A percentile compares a stretch with the other conserved stretches of the same genome.
Conservation (phyloP, 2,329 filamentous ascomycete genomes). For the Colletotrichum eleusines region DNA sequence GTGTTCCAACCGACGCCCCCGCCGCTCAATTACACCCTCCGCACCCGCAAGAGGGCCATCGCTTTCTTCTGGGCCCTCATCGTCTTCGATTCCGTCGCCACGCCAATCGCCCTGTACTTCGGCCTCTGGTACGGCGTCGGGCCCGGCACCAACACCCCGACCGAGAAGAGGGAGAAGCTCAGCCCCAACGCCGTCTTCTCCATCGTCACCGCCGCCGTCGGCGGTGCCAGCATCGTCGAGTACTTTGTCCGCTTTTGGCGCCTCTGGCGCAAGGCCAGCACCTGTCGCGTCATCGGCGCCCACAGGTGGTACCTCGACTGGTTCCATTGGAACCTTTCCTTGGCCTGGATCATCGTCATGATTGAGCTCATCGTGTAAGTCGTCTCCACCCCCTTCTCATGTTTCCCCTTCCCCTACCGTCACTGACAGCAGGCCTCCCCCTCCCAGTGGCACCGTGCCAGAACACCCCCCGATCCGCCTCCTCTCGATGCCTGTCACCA, state of each 20-base stretch:
- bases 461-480: conserved; percentile 57
- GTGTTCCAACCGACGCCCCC: conserved; percentile 35
- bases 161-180: conserved; percentile 48
- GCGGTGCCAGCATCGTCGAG: conserved; percentile 65
- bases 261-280: conserved; percentile 63
- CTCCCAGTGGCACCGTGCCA: conserved; percentile 41
- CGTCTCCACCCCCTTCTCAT: fast-evolving
- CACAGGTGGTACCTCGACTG: conserved; percentile 59
- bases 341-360: conserved; percentile 68
- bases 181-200: conserved; percentile 57
- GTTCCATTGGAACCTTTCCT: conserved; percentile 68
- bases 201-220: conserved; percentile 65
- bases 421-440: conserved; percentile 15
- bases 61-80: conserved; percentile 70
- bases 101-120: conserved; percentile 72
- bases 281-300: conserved; percentile 59
- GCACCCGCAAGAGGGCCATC: conserved; percentile 63
- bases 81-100: conserved; percentile 67
- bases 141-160: conserved; percentile 49
- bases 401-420: neutral
- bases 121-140: conserved; percentile 66
- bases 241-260: conserved; percentile 65
- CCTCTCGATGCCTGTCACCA: conserved; percentile 63
- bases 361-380: conserved; percentile 63
- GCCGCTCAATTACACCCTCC: conserved; percentile 42